Evolutionary conservation across 1,139 yeast genomes (phyloP), one percentile per base, ranked within the genome.

Genomic region (Lodderomyces elongisporus): DNA sequence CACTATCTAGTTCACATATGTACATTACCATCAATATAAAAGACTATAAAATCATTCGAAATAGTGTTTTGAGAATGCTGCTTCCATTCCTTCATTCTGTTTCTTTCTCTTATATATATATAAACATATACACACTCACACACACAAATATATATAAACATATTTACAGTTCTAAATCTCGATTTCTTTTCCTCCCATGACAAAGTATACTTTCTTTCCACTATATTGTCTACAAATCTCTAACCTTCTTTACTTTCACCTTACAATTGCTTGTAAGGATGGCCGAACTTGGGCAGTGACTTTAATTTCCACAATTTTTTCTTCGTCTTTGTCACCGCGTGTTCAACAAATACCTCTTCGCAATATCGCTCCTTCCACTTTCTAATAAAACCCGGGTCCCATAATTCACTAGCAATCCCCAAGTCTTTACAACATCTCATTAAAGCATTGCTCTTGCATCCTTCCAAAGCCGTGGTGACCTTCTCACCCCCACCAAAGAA

Each of bases 381-480:
- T 44, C 91, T 75, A 42, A 91, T 88, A 49, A 89, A 91, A 27
- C 77, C 66, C 1, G 98, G 98, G 53, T 91, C 98, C 98, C 98
- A 91, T 36, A 91, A 67, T 51, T 91, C 98, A 40, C 95, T 84
- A 2, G 97, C 98, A 47, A 91, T 83, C 4, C 97, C 97, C 48
- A 91, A 69, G 60, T 91, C 98, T 54, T 91, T 91, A 60, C 98
- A 91, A 52, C 97, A 89, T 53, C 98, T 74, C 97, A 91, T 91
- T 57, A 91, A 66, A 0, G 98, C 97, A 54, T 91, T 91, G 54
- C 94, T 81, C 54, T 88, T 88, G 59, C 98, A 91, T 10, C 98
- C 98, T 60, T 91, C 98, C 30, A 94, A 81, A 0, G 98, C 97
- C 0, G 97, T 91, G 4, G 97, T 88, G 34, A 91, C 76, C 34